Base-by-base conservation (phyloP, 2,329 filamentous ascomycete species). In the Fusarium siculi region DNA sequence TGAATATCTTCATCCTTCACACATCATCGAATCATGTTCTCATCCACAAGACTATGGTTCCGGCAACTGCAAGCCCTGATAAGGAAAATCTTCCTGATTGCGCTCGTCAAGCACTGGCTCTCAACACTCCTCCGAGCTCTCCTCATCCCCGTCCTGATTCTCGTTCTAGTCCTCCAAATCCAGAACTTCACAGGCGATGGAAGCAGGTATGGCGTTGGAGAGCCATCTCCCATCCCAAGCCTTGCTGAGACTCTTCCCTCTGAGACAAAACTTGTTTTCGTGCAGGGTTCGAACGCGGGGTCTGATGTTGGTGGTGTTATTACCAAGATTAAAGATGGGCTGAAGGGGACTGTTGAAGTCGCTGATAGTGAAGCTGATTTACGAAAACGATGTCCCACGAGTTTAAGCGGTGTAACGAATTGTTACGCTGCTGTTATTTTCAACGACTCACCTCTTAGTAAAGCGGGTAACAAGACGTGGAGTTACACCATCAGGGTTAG, bases 171-270 rank as follows among this genome's bases (percentile, higher is more conserved):
- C 32, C 46, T 65, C 8, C 44, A 62, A 61, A 39, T 65, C 25
- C 56, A 61, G 62, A 65, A 39, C 46, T 65, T 65, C 62, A 47
- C 39, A 12, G 59, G 52, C 39, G 52, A 63, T 37, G 39, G 56
- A n/a, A 61, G 46, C 56, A 65, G 32, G 50, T 61, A 61, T 50
- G 62, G 62, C 55, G 46, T 65, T 60, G 62, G 62, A 50, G 34
- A 52, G 18, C 62, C 62, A 6, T 46, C 46, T 16, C 46, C 62
- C 12, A 40, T 53, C 2, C 62, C 32, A 52, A 65, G 25, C 36
- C 62, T 65, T 32, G 32, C 21, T 40, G 62, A 61, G 25, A 40
- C 25, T 11, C 16, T 63, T 3, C 52, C 52, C 2, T 7, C 21
- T 1, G 42, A 28, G 5, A 34, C 36, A 1, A 60, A 60, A 40